Conservation (phyloP, 1,139 yeast species). For the Lodderomyces metapsilosis region DNA sequence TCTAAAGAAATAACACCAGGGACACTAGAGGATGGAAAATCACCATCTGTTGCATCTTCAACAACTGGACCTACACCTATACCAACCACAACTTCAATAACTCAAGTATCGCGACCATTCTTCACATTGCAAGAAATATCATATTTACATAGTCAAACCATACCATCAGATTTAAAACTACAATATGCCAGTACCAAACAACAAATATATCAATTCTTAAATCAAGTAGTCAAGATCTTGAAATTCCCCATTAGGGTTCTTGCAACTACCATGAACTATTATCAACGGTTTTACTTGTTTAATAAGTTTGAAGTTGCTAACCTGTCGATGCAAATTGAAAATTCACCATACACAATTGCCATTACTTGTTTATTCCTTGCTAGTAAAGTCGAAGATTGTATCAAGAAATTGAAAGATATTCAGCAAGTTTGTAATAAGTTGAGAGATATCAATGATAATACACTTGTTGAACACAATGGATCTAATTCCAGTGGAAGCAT, state of each 20-base stretch:
- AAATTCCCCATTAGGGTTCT: constrained; percentile 68
- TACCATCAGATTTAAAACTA: constrained; percentile 47
- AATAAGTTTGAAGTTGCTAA: constrained; percentile 49
- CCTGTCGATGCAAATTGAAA: constrained; percentile 15
- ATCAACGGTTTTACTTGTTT: constrained; percentile 68
- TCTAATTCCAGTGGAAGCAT: too few species aligned
- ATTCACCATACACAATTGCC: constrained; percentile 56
- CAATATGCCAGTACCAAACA: constrained; percentile 51
- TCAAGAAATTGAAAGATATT: constrained; percentile 70
- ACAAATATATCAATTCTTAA: constrained; percentile 54
- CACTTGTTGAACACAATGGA: constrained; percentile 13
- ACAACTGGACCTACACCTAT: constrained; percentile 4
- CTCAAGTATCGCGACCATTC: constrained; percentile 65
- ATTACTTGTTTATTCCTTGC: constrained; percentile 77
- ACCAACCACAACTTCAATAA: constrained; percentile 18
- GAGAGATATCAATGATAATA: constrained; percentile 29
- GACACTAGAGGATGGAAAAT: constrained; percentile 6
- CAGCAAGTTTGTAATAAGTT: constrained; percentile 44
- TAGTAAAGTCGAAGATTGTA: constrained; percentile 83
- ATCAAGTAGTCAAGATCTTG: constrained; percentile 51
- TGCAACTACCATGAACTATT: constrained; percentile 68
- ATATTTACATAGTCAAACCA: constrained; percentile 50
- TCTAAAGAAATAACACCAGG: constrained; percentile 12
- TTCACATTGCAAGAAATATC: constrained; percentile 57
- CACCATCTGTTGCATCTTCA: not conserved